Evolutionary conservation across 768 basidiomycete genomes (phyloP).

Genomic region (Rhodotorula toruloides): DNA sequence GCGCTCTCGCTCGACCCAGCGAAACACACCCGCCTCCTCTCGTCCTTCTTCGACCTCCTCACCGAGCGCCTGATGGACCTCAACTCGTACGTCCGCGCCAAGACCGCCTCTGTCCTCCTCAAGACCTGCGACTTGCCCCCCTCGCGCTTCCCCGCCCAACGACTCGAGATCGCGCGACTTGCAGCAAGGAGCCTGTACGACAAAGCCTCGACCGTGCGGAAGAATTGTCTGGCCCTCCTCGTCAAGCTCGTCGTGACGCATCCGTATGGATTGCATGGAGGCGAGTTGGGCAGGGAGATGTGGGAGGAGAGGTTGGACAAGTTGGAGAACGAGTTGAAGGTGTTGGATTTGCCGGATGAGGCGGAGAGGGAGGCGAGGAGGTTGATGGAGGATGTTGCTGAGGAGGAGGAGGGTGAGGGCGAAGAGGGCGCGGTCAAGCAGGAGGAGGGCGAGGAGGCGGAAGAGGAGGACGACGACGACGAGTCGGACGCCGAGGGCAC

Average conservation of each 20-base stretch:
- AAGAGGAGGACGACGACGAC: conserved; percentile 45
- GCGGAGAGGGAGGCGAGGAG: conserved; percentile 48
- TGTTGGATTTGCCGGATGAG: conserved; percentile 57
- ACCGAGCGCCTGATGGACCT: conserved; percentile 58
- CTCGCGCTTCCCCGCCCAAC: conserved; percentile 78
- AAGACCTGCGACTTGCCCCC: conserved; percentile 71
- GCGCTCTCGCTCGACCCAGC: conserved; percentile 45
- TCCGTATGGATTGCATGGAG: conserved; percentile 85
- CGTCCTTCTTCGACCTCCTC: conserved; percentile 59
- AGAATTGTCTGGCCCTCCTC: conserved; percentile 70
- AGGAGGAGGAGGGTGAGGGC: conserved; percentile 45
- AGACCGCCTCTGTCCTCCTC: conserved; percentile 70
- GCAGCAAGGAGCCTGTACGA: conserved; percentile 78
- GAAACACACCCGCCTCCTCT: conserved; percentile 56
- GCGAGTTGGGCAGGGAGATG: conserved; percentile 62
- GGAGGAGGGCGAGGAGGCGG: conserved; percentile 49
- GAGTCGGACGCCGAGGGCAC: conserved; percentile 38
- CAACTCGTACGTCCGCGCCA: conserved; percentile 83
- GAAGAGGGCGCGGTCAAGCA: conserved; percentile 45
- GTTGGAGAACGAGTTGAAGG: conserved; percentile 61
- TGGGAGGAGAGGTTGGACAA: conserved; percentile 69
- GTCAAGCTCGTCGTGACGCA: conserved; percentile 74
- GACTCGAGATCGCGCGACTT: conserved; percentile 66
- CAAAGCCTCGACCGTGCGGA: conserved; percentile 82
- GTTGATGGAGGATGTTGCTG: conserved; percentile 57